Evolutionary conservation across 83 land plant genomes (phyloP), one percentile per base, ranked within the genome.

Genomic region (Thuja plicata): DNA sequence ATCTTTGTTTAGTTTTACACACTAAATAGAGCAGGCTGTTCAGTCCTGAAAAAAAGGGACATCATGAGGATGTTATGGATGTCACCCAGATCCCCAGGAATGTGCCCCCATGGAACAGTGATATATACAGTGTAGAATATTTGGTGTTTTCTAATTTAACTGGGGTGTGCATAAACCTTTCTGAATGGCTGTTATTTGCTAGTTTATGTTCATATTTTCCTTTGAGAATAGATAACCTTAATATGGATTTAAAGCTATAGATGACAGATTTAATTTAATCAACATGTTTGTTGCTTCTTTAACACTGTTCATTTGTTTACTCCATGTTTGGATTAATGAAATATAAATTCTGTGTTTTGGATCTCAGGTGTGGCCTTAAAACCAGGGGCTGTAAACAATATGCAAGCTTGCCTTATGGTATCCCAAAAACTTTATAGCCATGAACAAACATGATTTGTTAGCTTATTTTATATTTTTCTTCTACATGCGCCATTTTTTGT

Each of bases 301-400:
- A 50, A 13, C 17, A 13, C 24, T 50, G 1, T 52, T 19, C 27
- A 4, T 3, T 50, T 32, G 16, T 48, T 85, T 52, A 12, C 52
- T 80, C n/a, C n/a, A 21, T 80, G 2, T 43, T 80, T 24, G 27
- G 45, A 80, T 80, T 41, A 10, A 41, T 80, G 83, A 40, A 5
- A 35, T 80, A 21, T 50, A 85, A 84, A 85, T 45, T 85, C 12
- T 52, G 19, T 15, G 30, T 85, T 52, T 50, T 85, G 38, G 60
- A 24, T 30, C 11, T 85, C 48, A 85, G 86, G 86, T 85, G 37
- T 85, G 86, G 86, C 86, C 8, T 15, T 85, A 52, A 85, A 85
- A 52, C 86, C 86, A 12, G 86, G 86, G 30, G 86, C 52, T n/a
- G 38, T 32, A 1, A 55, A 85, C n/a, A 48, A 85, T 48, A 30